Percentiles rank a stretch among this genome's conserved stretches.
These are phyloP conservation scores for Rhizophlyctis rosea DNA, from an alignment of 192 early-diverging fungal genomes.

Conservation along the genomic window DNA sequence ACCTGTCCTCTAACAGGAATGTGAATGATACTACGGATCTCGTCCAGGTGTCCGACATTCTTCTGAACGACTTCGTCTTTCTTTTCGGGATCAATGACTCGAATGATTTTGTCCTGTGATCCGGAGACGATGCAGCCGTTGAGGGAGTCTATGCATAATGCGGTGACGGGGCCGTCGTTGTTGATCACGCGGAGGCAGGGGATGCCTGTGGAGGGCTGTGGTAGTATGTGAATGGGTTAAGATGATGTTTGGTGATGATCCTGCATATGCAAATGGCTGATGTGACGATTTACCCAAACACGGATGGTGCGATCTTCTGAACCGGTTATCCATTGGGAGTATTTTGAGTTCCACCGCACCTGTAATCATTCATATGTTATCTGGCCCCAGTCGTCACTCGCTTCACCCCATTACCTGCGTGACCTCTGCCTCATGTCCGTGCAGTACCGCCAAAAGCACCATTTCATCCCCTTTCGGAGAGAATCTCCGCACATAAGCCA, in stretches of 20 bases:
- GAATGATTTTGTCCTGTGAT: slow-evolving; percentile 50
- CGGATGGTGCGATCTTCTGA: slow-evolving; percentile 60
- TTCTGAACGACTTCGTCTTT: slow-evolving; percentile 58
- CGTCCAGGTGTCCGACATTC: slow-evolving; percentile 56
- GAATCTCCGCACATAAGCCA: slow-evolving; percentile 51
- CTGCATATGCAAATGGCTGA: background rate
- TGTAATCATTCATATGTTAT: slow-evolving; percentile 8
- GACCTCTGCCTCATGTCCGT: slow-evolving; percentile 63
- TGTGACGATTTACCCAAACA: slow-evolving; percentile 49
- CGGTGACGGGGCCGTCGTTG: slow-evolving; percentile 57
- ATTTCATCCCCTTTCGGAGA: slow-evolving; percentile 53
- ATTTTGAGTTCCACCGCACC: slow-evolving; percentile 48
- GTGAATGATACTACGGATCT: slow-evolving; percentile 51
- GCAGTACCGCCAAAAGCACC: slow-evolving; percentile 47
- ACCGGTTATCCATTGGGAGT: slow-evolving; percentile 55
- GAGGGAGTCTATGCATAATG: slow-evolving; percentile 47
- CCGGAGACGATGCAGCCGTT: slow-evolving; percentile 58
- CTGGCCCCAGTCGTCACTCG: background rate
- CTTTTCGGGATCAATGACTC: slow-evolving; percentile 55
- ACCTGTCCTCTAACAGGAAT: slow-evolving; percentile 53
- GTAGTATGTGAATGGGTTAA: background rate
- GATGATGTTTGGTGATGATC: background rate
- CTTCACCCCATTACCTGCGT: slow-evolving; percentile 35
- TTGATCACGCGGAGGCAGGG: slow-evolving; percentile 53
- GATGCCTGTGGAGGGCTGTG: slow-evolving; percentile 47